phyloP scores from a whole-genome alignment of 345 rosid species.

The Lepidium aucheri region DNA sequence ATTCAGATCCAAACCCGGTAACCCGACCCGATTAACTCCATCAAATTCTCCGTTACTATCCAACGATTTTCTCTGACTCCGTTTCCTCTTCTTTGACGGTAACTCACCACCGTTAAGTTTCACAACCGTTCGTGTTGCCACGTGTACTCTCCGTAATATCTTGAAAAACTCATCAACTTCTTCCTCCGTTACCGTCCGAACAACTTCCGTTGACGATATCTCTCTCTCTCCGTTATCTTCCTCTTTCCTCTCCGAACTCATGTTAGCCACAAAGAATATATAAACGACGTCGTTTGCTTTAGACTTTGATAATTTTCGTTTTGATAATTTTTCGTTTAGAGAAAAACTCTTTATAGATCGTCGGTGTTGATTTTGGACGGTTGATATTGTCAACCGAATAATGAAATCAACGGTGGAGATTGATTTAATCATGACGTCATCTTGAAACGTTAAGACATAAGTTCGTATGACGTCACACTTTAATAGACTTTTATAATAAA shows the following conservation, averaged over 20 bases:
- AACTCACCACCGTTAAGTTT: constrained; percentile 21
- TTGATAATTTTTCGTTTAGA: background rate
- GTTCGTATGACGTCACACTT: background rate
- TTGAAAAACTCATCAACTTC: constrained; percentile 31
- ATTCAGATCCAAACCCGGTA: constrained; percentile 21
- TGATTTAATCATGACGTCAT: constrained; percentile 6
- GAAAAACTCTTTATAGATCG: constrained; percentile 9
- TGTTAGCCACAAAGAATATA: background rate
- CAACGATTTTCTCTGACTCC: constrained; percentile 13
- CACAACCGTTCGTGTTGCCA: constrained; percentile 7
- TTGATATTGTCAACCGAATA: background rate
- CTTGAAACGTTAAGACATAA: background rate
- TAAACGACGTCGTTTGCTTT: background rate
- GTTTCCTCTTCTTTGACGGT: constrained; percentile 30
- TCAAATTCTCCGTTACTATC: constrained; percentile 16
- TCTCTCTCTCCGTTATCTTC: constrained; percentile 2
- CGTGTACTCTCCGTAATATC: constrained; percentile 31
- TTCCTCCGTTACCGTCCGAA: constrained; percentile 30
- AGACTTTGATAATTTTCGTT: background rate
- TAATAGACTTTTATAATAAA: constrained; percentile 18
- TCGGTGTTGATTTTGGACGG: constrained; percentile 1
- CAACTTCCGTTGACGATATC: background rate
- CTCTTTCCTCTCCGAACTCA: constrained; percentile 9
- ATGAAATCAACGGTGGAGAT: constrained; percentile 9
- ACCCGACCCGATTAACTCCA: constrained; percentile 17